Evolutionary conservation across 2,329 filamentous ascomycete species (phyloP), one percentile per base, ranked within the genome.

Genomic region (Epicoccum nigrum): DNA sequence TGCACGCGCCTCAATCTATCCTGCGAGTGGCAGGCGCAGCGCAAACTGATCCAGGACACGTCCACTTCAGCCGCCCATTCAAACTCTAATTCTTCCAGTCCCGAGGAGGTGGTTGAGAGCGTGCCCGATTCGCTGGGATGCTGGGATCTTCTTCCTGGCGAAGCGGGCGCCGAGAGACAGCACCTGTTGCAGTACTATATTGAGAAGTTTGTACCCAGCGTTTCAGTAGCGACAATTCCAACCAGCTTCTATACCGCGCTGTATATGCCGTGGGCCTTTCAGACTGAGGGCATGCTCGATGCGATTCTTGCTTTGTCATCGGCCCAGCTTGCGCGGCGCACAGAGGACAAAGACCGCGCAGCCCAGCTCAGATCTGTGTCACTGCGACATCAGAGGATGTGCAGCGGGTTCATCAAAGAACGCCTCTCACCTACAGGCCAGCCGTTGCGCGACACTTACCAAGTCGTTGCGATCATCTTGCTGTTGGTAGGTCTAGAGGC

Each of bases 181-280:
- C 65, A 71, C 31, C 47, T 73, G 0, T 54, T 73, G 7, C 64
- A 64, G 38, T 73, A 73, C 49, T 73, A 72, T 51, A 56, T 69
- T 40, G 67, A 72, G 38, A 68, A 65, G 7, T 71, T 68, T 25
- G 68, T 73, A 21, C 70, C 69, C 34, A 72, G 70, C 49, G 64
- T 73, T 9, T 71, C 69, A 13, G 67, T 73, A 15, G 70, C 70
- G 12, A 63, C 62, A 7, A 72, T 64, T n/a, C 57, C 66, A 8
- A 65, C 65, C 2, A 70, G 68, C 47, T 73, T 71, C 49, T 73
- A 72, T 46, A 73, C 67, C 2, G 58, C 56, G 4, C 55, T 72
- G 9, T 73, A 73, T 38, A 68, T 73, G 53, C 70, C 70, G 17
- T 71, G 69, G 70, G 69, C 70, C 13, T 67, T 70, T 28, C 54